These are phyloP conservation scores for Stagonosporopsis vannaccii DNA, from an alignment of 2,329 filamentous ascomycete species.

Conservation along the genomic window DNA sequence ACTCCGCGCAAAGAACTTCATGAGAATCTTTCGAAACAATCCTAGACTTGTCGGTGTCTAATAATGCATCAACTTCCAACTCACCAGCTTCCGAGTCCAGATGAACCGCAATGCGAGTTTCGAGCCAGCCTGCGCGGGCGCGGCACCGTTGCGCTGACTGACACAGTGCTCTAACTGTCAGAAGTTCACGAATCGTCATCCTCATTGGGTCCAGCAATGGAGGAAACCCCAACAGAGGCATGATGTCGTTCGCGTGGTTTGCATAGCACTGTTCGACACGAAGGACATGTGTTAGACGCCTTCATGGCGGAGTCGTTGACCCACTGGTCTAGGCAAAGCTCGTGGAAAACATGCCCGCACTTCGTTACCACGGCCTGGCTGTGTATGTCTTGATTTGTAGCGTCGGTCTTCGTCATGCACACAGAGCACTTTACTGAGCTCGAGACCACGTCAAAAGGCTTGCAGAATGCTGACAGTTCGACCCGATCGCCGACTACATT, in stretches of 20 bases:
- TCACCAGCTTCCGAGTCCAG: neutral
- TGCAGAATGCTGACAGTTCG: neutral
- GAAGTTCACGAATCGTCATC: neutral
- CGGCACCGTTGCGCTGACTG: neutral
- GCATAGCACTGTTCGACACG: slow-evolving; percentile 15
- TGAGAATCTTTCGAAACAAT: neutral
- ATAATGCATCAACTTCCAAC: neutral
- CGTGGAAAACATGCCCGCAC: slow-evolving; percentile 12
- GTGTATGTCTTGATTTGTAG: neutral
- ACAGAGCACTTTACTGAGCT: neutral
- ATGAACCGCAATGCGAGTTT: neutral
- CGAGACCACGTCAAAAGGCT: neutral
- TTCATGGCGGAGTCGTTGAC: slow-evolving; percentile 15
- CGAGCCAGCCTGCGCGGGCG: neutral
- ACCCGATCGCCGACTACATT: neutral
- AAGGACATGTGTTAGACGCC: slow-evolving; percentile 12
- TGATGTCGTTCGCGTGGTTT: slow-evolving; percentile 1
- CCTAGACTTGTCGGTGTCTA: neutral
- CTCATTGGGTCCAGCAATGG: neutral
- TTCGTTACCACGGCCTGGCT: slow-evolving; percentile 1
- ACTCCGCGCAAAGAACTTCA: neutral
- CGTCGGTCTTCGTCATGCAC: neutral
- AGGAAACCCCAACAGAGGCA: neutral
- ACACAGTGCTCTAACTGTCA: neutral
- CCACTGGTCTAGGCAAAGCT: slow-evolving; percentile 8